Conservation (phyloP, 108 stramenopile genomes). For the Nitzschia sp. region DNA sequence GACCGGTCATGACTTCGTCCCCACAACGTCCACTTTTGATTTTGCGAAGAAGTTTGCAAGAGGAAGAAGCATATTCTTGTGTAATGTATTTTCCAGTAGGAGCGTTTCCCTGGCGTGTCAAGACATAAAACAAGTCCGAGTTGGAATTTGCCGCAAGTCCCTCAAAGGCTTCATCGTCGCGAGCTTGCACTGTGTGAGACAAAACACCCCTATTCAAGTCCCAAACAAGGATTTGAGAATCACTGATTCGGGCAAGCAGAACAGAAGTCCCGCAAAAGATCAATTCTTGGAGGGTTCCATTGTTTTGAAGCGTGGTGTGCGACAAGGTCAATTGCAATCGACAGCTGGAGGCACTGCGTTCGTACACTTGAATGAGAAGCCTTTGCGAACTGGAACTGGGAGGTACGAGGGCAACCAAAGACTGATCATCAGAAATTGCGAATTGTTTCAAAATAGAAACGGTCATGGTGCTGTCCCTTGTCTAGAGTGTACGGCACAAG, state of each 20-base stretch:
- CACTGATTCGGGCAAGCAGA: slow-evolving; percentile 27
- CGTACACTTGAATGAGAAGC: slow-evolving; percentile 30
- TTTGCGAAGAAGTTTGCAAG: slow-evolving; percentile 35
- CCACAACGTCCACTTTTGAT: slow-evolving; percentile 32
- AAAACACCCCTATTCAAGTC: slow-evolving; percentile 57
- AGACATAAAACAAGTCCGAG: slow-evolving; percentile 17
- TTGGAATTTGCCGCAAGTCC: slow-evolving; percentile 10
- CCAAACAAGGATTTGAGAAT: slow-evolving; percentile 35
- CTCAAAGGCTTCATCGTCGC: slow-evolving; percentile 22
- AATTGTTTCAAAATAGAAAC: slow-evolving; percentile 3
- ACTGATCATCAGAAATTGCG: slow-evolving; percentile 31
- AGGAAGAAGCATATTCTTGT: slow-evolving; percentile 34
- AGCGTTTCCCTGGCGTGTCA: slow-evolving; percentile 14
- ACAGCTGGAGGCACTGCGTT: slow-evolving; percentile 6
- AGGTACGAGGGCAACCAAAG: slow-evolving; percentile 25
- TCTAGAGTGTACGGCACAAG: no score
- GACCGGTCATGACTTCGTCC: not conserved
- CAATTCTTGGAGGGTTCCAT: slow-evolving; percentile 15
- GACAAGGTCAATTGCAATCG: slow-evolving; percentile 36
- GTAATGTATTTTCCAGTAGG: slow-evolving; percentile 24
- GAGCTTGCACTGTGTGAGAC: slow-evolving; percentile 19
- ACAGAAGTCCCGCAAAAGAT: slow-evolving; percentile 30
- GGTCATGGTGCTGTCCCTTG: no score
- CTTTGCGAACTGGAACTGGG: slow-evolving; percentile 15
- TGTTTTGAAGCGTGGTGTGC: slow-evolving; percentile 3